Evolutionary conservation across 2,329 filamentous ascomycete genomes (phyloP), one percentile per base, ranked within the genome.

Genomic region (Piedraia hortae): DNA sequence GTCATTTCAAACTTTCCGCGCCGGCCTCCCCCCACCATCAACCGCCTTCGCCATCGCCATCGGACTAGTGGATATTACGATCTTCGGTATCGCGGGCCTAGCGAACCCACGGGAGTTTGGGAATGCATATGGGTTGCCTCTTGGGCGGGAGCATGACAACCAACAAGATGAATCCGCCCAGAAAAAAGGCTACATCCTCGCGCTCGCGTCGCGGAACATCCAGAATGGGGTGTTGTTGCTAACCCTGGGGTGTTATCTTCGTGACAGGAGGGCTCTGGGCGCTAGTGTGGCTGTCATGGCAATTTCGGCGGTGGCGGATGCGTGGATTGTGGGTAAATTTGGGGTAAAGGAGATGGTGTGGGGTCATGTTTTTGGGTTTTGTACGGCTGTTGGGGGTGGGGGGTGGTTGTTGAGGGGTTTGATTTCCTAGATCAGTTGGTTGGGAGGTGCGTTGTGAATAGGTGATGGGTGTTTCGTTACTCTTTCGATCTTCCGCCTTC

Each of bases 21-120:
- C 27, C 24, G 22, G 34, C 33, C 37, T 43, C 19, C 40, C 39
- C 9, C 37, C 37, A 14, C 38, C 40, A 19, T 33, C 38, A 30
- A 39, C 42, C 34, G 37, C 34, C 32, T 35, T 43, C 26, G 39
- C 39, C 10, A 38, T 43, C 31, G 38, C 41, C 21, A 23, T 42
- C 20, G 40, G 39, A 31, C 29, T 27, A 24, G 33, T 35, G 15
- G 37, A 43, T 33, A 22, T 39, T 22, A 31, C 35, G 27, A 23
- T 39, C 28, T 40, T 39, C 29, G 37, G 42, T 26, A 33, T 44
- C 23, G 39, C 30, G 22, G 42, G 41, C 24, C 28, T 42, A 26
- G 36, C 37, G 15, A 39, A 41, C 31, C 34, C 37, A 13, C 19
- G 30, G 14, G 35, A 37, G 21, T 44, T 39, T 32, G 27, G 32